Base-by-base conservation (phyloP, 169 alveolate species). In the Eimeria praecox region DNA sequence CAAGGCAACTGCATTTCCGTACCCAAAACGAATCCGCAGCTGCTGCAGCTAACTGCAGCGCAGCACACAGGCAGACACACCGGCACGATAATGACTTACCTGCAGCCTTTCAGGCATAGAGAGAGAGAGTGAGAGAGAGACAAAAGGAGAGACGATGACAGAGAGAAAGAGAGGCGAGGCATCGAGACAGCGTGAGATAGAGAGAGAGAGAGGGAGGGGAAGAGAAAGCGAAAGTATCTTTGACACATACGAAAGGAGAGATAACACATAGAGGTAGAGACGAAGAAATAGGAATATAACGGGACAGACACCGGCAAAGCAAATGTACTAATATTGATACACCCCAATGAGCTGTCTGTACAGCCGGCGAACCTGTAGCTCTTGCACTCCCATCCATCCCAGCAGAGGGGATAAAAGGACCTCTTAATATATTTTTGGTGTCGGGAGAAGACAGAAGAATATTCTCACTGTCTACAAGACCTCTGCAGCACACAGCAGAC, bases 1-100 rank as follows among this genome's bases (percentile, higher is more conserved):
- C 38, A 8, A 9, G 64, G 20, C 87, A 38, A 62, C 87, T 40
- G 24, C 38, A 8, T 77, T 44, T 38, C 87, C 3, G 64, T 77
- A 16, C 87, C 87, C 62, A 77, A 77, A 6, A 77, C 54, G 35
- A 44, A 40, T 56, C 87, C 87, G 87, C 87, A 77, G 33, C 59
- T 18, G 59, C 64, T 44, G 87, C 87, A 77, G 87, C 87, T 77
- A n/a, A 77, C 64, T 77, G 87, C 87, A 40, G 64, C 87, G 49
- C 9, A 38, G 24, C 49, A 71, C 40, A 10, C 44, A 71, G 12
- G 44, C 1, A 16, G 18, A 66, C 33, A 66, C 33, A 27, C 14
- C 78, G 8, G 22, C 33, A 33, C 78, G 35, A 10, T n/a, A 33
- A 66, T 14, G 44, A 27, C 3, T 3, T n/a, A 16, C n/a, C 33